Evolutionary conservation across 176 grass and related monocot genomes (phyloP), one percentile per base, ranked within the genome.

Genomic region (Bromus sterilis): DNA sequence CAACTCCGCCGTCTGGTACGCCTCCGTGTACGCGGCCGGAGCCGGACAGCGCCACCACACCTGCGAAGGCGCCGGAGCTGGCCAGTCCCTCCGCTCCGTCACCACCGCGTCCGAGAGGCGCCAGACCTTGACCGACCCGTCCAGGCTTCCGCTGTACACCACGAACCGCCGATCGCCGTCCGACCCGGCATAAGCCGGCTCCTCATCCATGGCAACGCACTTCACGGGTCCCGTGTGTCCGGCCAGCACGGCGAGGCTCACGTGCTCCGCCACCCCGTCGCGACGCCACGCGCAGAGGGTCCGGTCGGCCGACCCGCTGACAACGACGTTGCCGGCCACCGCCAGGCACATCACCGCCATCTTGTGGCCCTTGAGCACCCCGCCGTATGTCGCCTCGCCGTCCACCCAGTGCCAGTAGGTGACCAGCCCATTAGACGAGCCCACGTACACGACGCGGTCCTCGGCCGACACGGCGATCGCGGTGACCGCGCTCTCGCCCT

Each of bases 261-360:
- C 6, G 84, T 97, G 91, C 18, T 51, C 60, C 2, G 20, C 26
- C 2, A 15, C 26, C 14, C 24, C 84, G 56, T 80, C 72, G 20
- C 89, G 84, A 9, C 80, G 84, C 95, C 95, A 98, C 35, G 80
- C 86, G 30, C 83, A 70, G 28, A 98, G 71, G 37, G 66, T 93
- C 32, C 53, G 42, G 79, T 98, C 90, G 11, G 86, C 86, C 1
- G 95, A 94, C 4, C 92, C 95, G 44, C 92, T 92, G 0, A 87
- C 88, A 3, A 94, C 66, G 73, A 98, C 43, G 25, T 51, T 64
- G 0, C 92, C 88, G 1, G 85, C 73, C 2, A 78, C 92, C 0
- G 87, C 85, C 28, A 98, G 87, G 80, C 88, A 98, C 74, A 94
- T 74, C 31, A 98, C 83, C 4, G 74, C 85, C 82, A 62, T 80